phyloP scores from a whole-genome alignment of 225 moss, liverwort and hornwort genomes.

The Asterella californica region DNA sequence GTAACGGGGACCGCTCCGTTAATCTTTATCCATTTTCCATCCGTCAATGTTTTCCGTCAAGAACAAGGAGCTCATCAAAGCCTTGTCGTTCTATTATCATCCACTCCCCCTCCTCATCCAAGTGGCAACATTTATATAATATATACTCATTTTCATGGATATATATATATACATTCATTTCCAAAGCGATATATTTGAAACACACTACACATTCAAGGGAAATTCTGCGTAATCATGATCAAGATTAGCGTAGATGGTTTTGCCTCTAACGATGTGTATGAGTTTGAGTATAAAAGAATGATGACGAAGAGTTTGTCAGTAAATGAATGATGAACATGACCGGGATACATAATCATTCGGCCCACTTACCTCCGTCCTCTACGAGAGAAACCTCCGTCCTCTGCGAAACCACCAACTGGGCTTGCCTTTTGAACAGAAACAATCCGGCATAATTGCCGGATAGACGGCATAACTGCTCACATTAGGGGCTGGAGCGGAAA shows the following conservation, averaged over 20 bases:
- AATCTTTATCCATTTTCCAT: background rate
- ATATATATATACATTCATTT: no score
- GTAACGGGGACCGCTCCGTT: background rate
- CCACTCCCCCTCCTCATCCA: background rate
- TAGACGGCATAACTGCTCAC: background rate
- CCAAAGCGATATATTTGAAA: no score
- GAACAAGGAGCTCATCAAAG: background rate
- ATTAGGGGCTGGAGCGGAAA: background rate
- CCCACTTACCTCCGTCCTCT: background rate
- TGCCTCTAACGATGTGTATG: background rate
- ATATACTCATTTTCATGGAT: no score
- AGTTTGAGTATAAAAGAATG: background rate
- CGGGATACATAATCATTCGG: background rate
- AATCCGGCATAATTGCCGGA: background rate
- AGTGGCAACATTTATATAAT: background rate
- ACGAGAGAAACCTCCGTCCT: background rate
- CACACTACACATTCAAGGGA: background rate
- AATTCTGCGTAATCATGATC: background rate
- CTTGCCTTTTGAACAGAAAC: background rate
- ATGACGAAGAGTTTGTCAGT: background rate
- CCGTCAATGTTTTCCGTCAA: background rate
- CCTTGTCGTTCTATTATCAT: no score
- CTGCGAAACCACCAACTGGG: background rate
- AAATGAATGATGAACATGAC: background rate
- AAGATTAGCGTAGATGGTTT: background rate